Evolutionary conservation across 805 yeast genomes (phyloP), one percentile per base, ranked within the genome.

Genomic region (Metschnikowia drakensbergensis): DNA sequence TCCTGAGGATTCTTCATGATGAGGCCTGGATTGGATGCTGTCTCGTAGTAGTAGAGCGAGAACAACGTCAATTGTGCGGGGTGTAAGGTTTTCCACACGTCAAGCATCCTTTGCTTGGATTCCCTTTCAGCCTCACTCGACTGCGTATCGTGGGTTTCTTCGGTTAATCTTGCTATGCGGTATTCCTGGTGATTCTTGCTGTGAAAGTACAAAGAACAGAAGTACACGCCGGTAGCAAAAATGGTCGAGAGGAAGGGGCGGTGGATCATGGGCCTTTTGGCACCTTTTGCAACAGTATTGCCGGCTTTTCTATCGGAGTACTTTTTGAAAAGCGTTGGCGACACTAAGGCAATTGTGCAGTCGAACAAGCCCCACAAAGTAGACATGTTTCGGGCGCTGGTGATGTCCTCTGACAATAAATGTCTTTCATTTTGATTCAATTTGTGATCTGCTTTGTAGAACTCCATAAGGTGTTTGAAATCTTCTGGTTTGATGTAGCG

Each of bases 1-100:
- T 59, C 57, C 56, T 74, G 66, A 5, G 90, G 90, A 57, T 84
- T 84, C 47, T 76, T 77, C 54, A 84, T 64, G 34, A 77, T 68
- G 42, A 71, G 71, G 22, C 70, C 72, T 0, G 84, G 81, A 54
- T 83, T 77, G 13, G 70, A 69, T 34, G 73, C 67, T 0, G 86
- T 75, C 50, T 71, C 63, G 42, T 71, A 66, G 60, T 77, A 84
- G 61, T 84, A 84, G 25, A 72, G 82, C 47, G 59, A 68, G 54
- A 71, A 72, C 28, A 60, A 66, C 1, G 71, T 57, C 67, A 73
- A 59, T 41, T 66, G 61, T 43, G 57, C 58, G 49, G 70, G 63
- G 43, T 62, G 54, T 63, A 72, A 62, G 10, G 69, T 43, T 50
- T 62, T 61, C 77, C 76, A 72, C 13, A 63, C 71, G 6, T 53